phyloP scores from a whole-genome alignment of 768 basidiomycete genomes.

The Mrakia frigida region DNA sequence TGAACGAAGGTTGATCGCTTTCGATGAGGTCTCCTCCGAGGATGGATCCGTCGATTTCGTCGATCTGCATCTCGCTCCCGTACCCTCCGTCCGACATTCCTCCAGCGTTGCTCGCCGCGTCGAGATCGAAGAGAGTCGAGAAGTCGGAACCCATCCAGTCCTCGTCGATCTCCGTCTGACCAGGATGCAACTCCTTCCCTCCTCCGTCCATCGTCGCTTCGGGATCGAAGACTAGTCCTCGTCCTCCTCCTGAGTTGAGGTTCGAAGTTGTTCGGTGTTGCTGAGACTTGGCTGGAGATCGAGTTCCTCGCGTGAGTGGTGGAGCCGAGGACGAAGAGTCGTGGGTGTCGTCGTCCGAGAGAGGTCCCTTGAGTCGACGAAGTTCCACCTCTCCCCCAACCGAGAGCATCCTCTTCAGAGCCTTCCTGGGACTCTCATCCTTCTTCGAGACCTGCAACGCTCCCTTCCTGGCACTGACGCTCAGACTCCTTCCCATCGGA shows the following conservation, averaged over 20 bases:
- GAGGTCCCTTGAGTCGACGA: conserved; percentile 24
- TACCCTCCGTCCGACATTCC: conserved; percentile 2
- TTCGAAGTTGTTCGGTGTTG: conserved; percentile 4
- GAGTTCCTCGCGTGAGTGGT: not conserved
- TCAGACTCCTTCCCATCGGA: not conserved
- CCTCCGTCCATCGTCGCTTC: not conserved
- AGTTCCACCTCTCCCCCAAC: conserved; percentile 19
- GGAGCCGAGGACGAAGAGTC: conserved; percentile 1
- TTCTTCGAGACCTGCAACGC: not conserved
- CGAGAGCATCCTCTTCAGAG: conserved; percentile 29
- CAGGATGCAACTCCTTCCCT: not conserved
- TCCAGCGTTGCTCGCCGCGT: conserved; percentile 3
- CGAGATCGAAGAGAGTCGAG: conserved; percentile 23
- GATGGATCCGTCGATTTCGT: conserved; percentile 4
- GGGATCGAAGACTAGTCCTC: conserved; percentile 6
- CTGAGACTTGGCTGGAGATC: conserved; percentile 4
- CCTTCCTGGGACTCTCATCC: conserved; percentile 25
- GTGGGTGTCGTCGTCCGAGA: conserved; percentile 26
- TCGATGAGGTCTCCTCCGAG: conserved; percentile 5
- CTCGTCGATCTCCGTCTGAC: conserved; percentile 11
- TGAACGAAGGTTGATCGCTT: not conserved
- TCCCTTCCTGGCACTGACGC: not conserved
- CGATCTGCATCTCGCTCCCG: conserved; percentile 12
- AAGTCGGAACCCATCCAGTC: conserved; percentile 29
- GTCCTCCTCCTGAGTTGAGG: conserved; percentile 1